Percentiles rank a stretch among this genome's conserved stretches.
phyloP scores from a whole-genome alignment of 495 filamentous ascomycete genomes.

The Podospora sp. region DNA sequence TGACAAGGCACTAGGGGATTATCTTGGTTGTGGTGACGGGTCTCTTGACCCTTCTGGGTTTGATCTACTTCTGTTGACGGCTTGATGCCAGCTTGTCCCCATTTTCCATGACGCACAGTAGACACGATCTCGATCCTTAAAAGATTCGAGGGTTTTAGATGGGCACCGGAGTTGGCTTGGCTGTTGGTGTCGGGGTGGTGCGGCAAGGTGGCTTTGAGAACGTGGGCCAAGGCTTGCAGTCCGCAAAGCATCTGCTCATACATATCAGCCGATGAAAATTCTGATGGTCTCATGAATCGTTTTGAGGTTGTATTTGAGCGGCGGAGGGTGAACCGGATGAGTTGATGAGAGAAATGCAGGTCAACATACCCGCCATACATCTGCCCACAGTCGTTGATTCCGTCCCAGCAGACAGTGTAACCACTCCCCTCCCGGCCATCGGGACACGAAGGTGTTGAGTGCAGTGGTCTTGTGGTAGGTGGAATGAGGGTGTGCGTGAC shows the following conservation, averaged over 20 bases:
- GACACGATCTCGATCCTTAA: neutral
- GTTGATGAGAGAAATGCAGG: neutral
- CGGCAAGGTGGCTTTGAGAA: neutral
- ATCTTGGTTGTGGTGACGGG: neutral
- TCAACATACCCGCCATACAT: constrained; percentile 32
- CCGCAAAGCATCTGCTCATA: constrained; percentile 27
- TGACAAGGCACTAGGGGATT: neutral
- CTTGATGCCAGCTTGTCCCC: neutral
- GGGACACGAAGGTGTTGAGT: neutral
- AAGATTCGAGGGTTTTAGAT: neutral
- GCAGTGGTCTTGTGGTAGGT: neutral
- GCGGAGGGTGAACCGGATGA: too few species aligned
- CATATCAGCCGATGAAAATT: neutral
- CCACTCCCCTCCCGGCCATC: neutral
- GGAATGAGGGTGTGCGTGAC: neutral
- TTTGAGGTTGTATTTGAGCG: neutral
- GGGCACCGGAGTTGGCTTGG: neutral
- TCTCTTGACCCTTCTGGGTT: neutral
- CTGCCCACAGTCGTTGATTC: constrained; percentile 27
- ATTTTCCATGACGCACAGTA: neutral
- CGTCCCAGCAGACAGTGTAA: constrained; percentile 21
- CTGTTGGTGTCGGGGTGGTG: neutral
- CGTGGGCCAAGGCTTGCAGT: constrained; percentile 21
- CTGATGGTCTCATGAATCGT: neutral
- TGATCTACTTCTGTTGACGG: neutral